These are phyloP conservation scores for Endocarpon pusillum DNA, from an alignment of 495 filamentous ascomycete genomes.

Conservation along the genomic window DNA sequence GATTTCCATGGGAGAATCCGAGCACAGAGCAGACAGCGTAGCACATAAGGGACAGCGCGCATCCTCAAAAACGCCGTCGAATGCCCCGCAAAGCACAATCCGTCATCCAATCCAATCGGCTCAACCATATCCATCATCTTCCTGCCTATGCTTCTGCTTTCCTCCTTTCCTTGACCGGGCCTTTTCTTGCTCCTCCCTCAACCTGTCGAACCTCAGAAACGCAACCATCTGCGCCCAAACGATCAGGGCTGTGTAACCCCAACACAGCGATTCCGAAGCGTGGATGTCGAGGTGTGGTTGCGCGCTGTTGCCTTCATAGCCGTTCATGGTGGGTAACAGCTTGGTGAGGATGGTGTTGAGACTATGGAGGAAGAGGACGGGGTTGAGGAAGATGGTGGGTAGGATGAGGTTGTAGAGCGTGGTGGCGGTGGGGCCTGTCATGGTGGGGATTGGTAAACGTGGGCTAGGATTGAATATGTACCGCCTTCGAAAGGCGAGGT, in stretches of 20 bases:
- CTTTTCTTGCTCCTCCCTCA: no score
- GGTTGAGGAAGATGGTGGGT: slow-evolving; percentile 25
- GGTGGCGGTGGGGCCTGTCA: slow-evolving; percentile 13
- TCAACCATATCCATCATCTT: no score
- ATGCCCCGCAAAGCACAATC: no score
- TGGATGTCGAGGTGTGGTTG: slow-evolving; percentile 19
- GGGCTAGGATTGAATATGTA: not conserved
- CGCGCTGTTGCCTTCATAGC: slow-evolving; percentile 15
- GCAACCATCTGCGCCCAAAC: no score
- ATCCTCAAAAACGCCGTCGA: no score
- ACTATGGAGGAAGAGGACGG: slow-evolving; percentile 22
- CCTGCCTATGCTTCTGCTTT: no score
- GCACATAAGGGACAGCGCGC: no score
- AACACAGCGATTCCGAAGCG: slow-evolving; percentile 18
- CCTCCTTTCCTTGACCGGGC: no score
- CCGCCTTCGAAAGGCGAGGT: not conserved
- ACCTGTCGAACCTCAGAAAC: no score
- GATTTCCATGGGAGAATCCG: no score
- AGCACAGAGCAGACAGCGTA: no score
- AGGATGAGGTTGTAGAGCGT: slow-evolving; percentile 21
- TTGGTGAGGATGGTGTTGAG: slow-evolving; percentile 22
- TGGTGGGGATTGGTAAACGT: slow-evolving; percentile 1
- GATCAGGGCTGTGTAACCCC: slow-evolving; percentile 22
- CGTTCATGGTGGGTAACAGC: slow-evolving; percentile 11
- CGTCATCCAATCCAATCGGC: no score